Evolutionary conservation across 306 rosid species (phyloP).

Genomic region (Castanospermum australe): DNA sequence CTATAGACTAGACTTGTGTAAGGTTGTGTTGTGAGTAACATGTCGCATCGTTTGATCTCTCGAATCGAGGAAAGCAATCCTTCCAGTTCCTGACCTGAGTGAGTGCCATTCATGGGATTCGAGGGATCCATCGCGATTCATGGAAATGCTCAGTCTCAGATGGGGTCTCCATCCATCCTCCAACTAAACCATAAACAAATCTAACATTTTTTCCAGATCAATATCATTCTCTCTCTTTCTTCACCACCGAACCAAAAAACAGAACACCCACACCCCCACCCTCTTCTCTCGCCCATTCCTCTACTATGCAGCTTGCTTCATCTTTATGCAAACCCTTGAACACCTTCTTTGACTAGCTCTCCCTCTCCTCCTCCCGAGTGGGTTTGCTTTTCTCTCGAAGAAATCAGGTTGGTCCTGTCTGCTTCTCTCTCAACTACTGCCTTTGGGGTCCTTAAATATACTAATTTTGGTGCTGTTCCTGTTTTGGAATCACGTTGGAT

Average conservation of each 20-base stretch:
- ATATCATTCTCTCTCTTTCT: not conserved
- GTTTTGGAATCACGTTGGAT: conserved; percentile 28
- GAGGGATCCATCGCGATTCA: conserved; percentile 24
- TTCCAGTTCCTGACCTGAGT: conserved; percentile 14
- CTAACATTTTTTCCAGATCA: conserved; percentile 16
- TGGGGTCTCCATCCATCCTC: not conserved
- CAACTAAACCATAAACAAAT: not conserved
- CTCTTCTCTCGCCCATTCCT: not conserved
- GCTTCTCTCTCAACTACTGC: conserved; percentile 18
- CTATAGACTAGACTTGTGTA: no score
- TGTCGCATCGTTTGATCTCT: conserved; percentile 67
- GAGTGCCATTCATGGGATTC: conserved; percentile 48
- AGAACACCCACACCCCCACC: not conserved
- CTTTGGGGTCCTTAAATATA: not conserved
- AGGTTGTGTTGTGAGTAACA: conserved; percentile 45
- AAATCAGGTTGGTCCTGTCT: conserved; percentile 53
- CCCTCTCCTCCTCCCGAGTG: conserved; percentile 28
- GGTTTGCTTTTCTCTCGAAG: conserved; percentile 28
- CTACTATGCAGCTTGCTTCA: conserved; percentile 16
- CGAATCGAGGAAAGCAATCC: conserved; percentile 63
- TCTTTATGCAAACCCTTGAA: conserved; percentile 28
- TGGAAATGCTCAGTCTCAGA: conserved; percentile 10
- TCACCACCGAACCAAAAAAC: not conserved
- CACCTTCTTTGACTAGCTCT: conserved; percentile 21
- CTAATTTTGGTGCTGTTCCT: conserved; percentile 18